Evolutionary conservation across 257 asterid species (phyloP).

Genomic region (Apocynum venetum): DNA sequence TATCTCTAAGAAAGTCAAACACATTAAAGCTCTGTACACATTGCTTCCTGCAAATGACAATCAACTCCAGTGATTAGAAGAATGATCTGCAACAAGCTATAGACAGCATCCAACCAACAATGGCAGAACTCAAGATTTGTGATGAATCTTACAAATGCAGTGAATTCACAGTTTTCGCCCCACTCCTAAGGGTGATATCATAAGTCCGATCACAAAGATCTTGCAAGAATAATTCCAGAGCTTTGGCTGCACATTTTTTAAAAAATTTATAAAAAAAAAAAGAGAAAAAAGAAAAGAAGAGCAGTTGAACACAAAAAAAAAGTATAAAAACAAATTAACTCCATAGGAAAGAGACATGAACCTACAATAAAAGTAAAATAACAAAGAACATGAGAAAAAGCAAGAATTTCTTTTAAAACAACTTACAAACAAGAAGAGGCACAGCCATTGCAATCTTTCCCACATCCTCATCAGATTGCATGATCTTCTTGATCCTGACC

Average conservation of each 20-base stretch:
- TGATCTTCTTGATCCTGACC: slow-evolving; percentile 82
- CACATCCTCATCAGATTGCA: slow-evolving; percentile 90
- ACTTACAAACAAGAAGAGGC: slow-evolving; percentile 79
- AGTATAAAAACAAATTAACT: neutral
- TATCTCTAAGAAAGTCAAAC: slow-evolving; percentile 69
- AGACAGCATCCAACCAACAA: neutral
- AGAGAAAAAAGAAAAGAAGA: too few relatives aligned
- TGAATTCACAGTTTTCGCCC: too few relatives aligned
- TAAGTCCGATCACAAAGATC: too few relatives aligned
- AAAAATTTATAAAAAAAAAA: too few relatives aligned
- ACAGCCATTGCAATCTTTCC: slow-evolving; percentile 93
- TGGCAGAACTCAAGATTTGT: neutral
- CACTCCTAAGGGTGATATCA: too few relatives aligned
- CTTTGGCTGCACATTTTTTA: too few relatives aligned
- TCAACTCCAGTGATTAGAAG: slow-evolving; percentile 12
- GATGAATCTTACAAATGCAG: slow-evolving; percentile 49
- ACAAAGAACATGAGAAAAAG: neutral
- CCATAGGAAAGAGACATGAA: neutral
- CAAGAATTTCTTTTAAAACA: slow-evolving; percentile 2
- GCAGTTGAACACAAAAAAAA: neutral
- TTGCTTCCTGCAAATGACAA: slow-evolving; percentile 54
- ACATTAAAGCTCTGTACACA: slow-evolving; percentile 66
- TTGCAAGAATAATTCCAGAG: too few relatives aligned
- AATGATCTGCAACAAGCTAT: neutral
- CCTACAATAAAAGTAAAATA: neutral